Conservation (phyloP, 2,329 filamentous ascomycete genomes). For the Colletotrichum sansevieriae region DNA sequence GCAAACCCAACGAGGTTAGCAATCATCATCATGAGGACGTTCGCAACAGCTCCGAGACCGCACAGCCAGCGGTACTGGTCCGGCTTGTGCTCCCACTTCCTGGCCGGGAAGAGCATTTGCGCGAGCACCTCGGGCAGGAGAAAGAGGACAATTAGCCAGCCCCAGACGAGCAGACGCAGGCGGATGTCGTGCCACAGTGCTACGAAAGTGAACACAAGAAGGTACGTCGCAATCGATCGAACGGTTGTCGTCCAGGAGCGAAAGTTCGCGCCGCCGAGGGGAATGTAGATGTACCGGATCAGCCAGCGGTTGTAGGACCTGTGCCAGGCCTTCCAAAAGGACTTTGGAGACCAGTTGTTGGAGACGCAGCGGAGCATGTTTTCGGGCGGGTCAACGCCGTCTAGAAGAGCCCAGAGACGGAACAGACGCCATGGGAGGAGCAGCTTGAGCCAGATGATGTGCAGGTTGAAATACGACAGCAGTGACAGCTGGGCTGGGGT, state of each 20-base stretch:
- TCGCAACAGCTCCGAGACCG: constrained; percentile 83
- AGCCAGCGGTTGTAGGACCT: constrained; percentile 95
- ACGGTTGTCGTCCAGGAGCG: constrained; percentile 60
- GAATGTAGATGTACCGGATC: constrained; percentile 92
- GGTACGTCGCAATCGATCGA: constrained; percentile 78
- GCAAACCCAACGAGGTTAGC: constrained; percentile 97
- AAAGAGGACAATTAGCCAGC: constrained; percentile 95
- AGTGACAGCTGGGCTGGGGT: constrained; percentile 89
- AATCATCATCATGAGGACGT: constrained; percentile 94
- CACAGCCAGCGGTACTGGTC: constrained; percentile 84
- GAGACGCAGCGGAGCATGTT: constrained; percentile 98
- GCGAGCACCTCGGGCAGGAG: constrained; percentile 89
- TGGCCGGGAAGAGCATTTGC: constrained; percentile 77
- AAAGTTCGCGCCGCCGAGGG: constrained; percentile 80
- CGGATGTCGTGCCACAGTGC: constrained; percentile 98
- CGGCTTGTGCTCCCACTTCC: constrained; percentile 77
- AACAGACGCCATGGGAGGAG: constrained; percentile 98
- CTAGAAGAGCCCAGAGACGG: constrained; percentile 92
- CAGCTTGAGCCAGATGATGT: constrained; percentile 98
- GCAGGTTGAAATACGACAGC: constrained; percentile 94
- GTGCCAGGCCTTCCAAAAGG: constrained; percentile 98
- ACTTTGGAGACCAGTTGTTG: constrained; percentile 90
- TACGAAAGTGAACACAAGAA: constrained; percentile 94
- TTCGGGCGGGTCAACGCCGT: constrained; percentile 94
- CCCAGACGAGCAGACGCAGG: constrained; percentile 91